Conservation (phyloP, 306 rosid genomes). For the Dryas alaskensis region DNA sequence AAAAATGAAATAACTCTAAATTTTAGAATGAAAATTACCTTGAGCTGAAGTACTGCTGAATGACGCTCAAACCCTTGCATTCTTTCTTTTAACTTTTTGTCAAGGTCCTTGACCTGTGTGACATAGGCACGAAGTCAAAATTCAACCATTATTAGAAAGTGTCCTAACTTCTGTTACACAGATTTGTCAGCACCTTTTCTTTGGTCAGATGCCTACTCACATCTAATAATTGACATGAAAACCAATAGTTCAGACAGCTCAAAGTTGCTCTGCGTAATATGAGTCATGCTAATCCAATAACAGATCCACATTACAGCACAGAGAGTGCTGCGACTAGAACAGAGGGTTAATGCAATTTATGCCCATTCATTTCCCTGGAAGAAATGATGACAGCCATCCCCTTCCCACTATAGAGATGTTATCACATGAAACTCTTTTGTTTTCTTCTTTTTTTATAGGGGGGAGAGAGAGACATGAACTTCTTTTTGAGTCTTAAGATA, state of each 20-base stretch:
- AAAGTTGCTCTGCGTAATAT: background rate
- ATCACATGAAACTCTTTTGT: no score
- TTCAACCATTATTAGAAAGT: background rate
- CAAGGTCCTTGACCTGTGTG: conserved; percentile 23
- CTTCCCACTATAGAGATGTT: background rate
- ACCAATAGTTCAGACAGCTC: background rate
- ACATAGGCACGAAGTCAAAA: conserved; percentile 1
- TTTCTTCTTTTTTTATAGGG: no score
- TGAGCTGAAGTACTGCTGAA: background rate
- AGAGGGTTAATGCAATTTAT: no score
- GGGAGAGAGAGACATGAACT: no score
- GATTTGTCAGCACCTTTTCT: background rate
- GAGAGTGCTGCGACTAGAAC: background rate
- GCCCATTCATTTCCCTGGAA: no score
- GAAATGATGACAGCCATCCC: background rate
- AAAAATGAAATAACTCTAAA: background rate
- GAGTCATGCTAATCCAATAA: background rate
- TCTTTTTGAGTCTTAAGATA: background rate
- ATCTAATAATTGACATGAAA: background rate
- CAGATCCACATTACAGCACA: background rate
- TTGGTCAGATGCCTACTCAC: background rate
- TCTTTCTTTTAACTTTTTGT: conserved; percentile 20
- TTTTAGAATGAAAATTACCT: conserved; percentile 6
- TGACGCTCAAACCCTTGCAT: conserved; percentile 8
- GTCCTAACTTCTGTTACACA: background rate